phyloP scores from a whole-genome alignment of 306 rosid species.

The Geum urbanum region DNA sequence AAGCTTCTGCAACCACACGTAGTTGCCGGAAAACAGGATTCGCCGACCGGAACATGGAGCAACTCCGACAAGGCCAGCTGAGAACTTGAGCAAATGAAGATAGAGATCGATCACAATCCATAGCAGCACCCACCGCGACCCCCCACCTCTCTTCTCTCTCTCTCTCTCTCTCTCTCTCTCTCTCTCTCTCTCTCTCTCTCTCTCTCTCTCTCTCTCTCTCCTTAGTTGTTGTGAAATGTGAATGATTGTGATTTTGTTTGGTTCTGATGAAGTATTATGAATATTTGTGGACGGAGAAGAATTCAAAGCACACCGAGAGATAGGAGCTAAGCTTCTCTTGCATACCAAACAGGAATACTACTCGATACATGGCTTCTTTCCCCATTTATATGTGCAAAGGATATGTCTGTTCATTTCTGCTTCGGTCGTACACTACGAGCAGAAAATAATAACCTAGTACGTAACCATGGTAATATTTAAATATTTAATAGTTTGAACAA shows the following conservation, averaged over 20 bases:
- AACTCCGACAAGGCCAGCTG: constrained; percentile 26
- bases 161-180: not conserved
- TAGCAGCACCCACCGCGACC: constrained; percentile 13
- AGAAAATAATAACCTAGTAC: too few species aligned
- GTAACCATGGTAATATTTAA: too few species aligned
- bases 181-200: not conserved
- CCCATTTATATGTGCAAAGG: not conserved
- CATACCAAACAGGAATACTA: not conserved
- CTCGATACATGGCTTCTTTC: not conserved
- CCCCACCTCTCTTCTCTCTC: too few species aligned
- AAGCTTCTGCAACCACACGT: constrained; percentile 28
- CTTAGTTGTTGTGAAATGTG: not conserved
- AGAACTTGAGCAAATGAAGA: constrained; percentile 32
- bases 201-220: not conserved
- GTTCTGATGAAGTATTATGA: constrained; percentile 14
- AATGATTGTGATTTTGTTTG: constrained; percentile 18
- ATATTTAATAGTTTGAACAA: too few species aligned
- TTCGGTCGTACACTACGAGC: not conserved
- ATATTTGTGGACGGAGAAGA: constrained; percentile 33
- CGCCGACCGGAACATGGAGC: constrained; percentile 26
- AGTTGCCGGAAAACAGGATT: constrained; percentile 19
- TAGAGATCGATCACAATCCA: constrained; percentile 38
- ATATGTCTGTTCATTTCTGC: not conserved
- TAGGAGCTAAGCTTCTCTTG: not conserved
- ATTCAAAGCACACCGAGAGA: constrained; percentile 16